These are phyloP conservation scores for Leccinum barrowsii DNA, from an alignment of 768 basidiomycete species.

Conservation along the genomic window DNA sequence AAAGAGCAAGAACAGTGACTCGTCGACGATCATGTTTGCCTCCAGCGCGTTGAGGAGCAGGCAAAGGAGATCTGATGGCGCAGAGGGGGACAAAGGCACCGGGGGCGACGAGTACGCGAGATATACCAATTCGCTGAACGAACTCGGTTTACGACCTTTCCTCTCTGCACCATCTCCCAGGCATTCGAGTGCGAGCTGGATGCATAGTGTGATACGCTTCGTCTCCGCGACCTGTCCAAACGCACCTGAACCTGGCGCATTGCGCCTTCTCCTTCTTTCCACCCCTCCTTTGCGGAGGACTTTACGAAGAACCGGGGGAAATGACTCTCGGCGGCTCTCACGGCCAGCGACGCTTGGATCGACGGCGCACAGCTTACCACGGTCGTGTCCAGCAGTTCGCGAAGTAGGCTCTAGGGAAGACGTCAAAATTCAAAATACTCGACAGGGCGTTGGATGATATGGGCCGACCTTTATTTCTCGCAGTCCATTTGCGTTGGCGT, in stretches of 20 bases:
- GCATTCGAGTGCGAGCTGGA: slow-evolving; percentile 31
- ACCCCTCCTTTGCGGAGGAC: slow-evolving; percentile 31
- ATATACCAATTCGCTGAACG: slow-evolving; percentile 28
- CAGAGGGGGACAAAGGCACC: slow-evolving; percentile 9
- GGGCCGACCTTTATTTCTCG: slow-evolving; percentile 21
- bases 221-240: not conserved
- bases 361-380: slow-evolving; percentile 34
- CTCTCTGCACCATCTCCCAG: slow-evolving; percentile 25
- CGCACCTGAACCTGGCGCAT: slow-evolving; percentile 41
- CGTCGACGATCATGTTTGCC: slow-evolving; percentile 52
- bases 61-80: slow-evolving; percentile 33
- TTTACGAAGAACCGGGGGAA: slow-evolving; percentile 44
- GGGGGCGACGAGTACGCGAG: slow-evolving; percentile 20
- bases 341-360: slow-evolving; percentile 44
- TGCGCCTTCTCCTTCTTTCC: slow-evolving; percentile 39
- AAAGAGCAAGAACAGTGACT: slow-evolving; percentile 56
- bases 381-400: slow-evolving; percentile 35
- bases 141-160: slow-evolving; percentile 17
- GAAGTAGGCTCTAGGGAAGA: slow-evolving; percentile 25
- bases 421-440: not conserved
- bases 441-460: not conserved
- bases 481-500: not conserved
- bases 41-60: slow-evolving; percentile 50
- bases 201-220: not conserved
- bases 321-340: slow-evolving; percentile 41